phyloP scores from a whole-genome alignment of 2,329 filamentous ascomycete genomes.

The Aspergillus flavus region DNA sequence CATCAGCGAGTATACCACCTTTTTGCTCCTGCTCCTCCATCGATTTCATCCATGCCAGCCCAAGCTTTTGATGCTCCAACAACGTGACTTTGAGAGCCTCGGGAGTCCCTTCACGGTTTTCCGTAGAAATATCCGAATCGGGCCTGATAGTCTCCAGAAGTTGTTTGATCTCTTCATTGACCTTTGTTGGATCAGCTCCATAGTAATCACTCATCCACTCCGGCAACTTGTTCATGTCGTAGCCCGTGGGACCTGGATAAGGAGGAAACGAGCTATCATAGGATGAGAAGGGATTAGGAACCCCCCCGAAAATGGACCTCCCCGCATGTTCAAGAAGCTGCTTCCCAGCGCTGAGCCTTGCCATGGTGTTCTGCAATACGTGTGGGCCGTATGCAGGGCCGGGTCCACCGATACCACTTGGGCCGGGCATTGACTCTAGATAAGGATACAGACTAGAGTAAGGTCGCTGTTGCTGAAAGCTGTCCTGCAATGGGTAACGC shows the following conservation, averaged over 20 bases:
- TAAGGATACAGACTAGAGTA: neutral
- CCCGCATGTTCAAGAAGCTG: constrained; percentile 17
- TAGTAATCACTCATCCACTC: constrained; percentile 20
- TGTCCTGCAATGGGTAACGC: neutral
- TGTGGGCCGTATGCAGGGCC: constrained; percentile 17
- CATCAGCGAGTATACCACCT: constrained; percentile 76
- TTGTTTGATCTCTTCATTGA: constrained; percentile 68
- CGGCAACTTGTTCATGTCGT: constrained; percentile 2
- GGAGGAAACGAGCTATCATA: neutral
- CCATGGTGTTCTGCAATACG: constrained; percentile 24
- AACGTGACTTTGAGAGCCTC: constrained; percentile 67
- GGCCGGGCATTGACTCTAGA: constrained; percentile 3
- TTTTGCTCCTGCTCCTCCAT: constrained; percentile 73
- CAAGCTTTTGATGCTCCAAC: constrained; percentile 81
- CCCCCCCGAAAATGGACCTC: constrained; percentile 10
- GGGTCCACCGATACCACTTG: constrained; percentile 6
- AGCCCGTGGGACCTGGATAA: neutral
- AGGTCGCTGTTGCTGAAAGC: neutral
- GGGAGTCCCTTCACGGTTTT: constrained; percentile 69
- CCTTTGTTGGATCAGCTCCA: constrained; percentile 51
- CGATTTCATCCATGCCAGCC: constrained; percentile 73
- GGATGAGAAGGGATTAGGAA: constrained; percentile 8
- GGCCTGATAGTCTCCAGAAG: constrained; percentile 73
- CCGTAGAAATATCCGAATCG: constrained; percentile 65
- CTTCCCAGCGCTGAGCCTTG: constrained; percentile 20